These are phyloP conservation scores for Wickerhamomyces queroliae DNA, from an alignment of 805 yeast species.

Conservation along the genomic window DNA sequence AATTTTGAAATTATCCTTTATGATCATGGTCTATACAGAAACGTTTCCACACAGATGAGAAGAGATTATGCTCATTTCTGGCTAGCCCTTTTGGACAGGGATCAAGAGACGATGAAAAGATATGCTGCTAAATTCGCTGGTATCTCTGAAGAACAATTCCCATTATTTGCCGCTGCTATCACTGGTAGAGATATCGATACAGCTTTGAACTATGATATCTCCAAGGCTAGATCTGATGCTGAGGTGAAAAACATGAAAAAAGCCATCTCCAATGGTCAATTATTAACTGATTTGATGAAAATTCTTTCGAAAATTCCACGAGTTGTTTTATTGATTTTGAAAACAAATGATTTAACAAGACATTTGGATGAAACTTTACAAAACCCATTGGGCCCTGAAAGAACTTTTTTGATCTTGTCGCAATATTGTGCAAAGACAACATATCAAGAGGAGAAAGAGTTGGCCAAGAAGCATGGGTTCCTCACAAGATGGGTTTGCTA, in stretches of 20 bases:
- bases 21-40: conserved; percentile 92
- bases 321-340: conserved; percentile 77
- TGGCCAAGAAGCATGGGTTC: conserved; percentile 2
- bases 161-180: conserved; percentile 84
- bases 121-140: conserved; percentile 80
- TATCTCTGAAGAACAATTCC: conserved; percentile 70
- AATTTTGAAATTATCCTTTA: conserved; percentile 89
- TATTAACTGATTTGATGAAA: conserved; percentile 71
- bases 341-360: conserved; percentile 91
- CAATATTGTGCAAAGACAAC: conserved; percentile 82
- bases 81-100: conserved; percentile 77
- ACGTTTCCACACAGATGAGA: conserved; percentile 71
- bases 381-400: conserved; percentile 79
- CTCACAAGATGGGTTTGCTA: not conserved
- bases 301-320: conserved; percentile 78
- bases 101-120: conserved; percentile 56
- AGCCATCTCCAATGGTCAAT: conserved; percentile 54
- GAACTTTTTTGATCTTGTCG: conserved; percentile 86
- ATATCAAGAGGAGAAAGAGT: conserved; percentile 57
- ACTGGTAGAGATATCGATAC: conserved; percentile 88
- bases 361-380: conserved; percentile 79
- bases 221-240: conserved; percentile 43
- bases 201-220: conserved; percentile 61
- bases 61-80: conserved; percentile 86
- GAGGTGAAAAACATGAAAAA: conserved; percentile 68